A percentile compares a stretch with the other conserved stretches of the same genome.
Evolutionary conservation across 2,329 filamentous ascomycete species (phyloP).

Genomic region (Periconia digitata): DNA sequence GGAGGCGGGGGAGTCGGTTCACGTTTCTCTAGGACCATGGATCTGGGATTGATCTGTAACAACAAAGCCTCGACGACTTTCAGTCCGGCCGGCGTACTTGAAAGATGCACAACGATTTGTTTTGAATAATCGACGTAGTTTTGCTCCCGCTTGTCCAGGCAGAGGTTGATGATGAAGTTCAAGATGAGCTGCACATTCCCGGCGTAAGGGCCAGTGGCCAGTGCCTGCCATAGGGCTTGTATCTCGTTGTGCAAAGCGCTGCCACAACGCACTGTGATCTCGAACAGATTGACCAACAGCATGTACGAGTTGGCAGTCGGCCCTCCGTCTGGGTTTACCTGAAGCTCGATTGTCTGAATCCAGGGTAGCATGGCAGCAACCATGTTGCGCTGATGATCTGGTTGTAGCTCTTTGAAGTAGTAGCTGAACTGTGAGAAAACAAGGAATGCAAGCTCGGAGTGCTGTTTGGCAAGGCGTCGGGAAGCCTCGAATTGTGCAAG

Average conservation of each 20-base stretch:
- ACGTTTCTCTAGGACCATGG: slow-evolving; percentile 92
- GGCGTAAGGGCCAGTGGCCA: slow-evolving; percentile 87
- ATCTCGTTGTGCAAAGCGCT: slow-evolving; percentile 92
- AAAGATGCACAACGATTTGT: slow-evolving; percentile 95
- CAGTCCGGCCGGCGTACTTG: slow-evolving; percentile 78
- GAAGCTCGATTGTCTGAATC: slow-evolving; percentile 92
- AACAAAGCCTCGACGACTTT: slow-evolving; percentile 94
- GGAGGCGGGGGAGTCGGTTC: slow-evolving; percentile 57
- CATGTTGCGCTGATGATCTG: slow-evolving; percentile 86
- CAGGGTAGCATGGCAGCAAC: slow-evolving; percentile 93
- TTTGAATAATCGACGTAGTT: slow-evolving; percentile 98
- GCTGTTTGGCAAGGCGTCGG: slow-evolving; percentile 81
- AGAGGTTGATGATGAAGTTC: slow-evolving; percentile 94
- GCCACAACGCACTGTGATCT: slow-evolving; percentile 93
- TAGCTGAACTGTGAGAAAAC: slow-evolving; percentile 95
- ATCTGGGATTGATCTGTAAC: slow-evolving; percentile 86
- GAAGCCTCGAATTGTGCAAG: slow-evolving; percentile 96
- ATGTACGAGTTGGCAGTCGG: slow-evolving; percentile 93
- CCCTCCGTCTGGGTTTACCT: slow-evolving; percentile 86
- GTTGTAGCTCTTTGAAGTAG: slow-evolving; percentile 85
- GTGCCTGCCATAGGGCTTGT: slow-evolving; percentile 93
- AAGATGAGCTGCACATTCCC: slow-evolving; percentile 93
- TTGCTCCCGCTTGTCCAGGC: slow-evolving; percentile 89
- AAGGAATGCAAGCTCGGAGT: slow-evolving; percentile 85
- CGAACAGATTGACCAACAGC: slow-evolving; percentile 88